Conservation (phyloP, 148 eudicot genomes). For the Rhododendron ferrugineum region DNA sequence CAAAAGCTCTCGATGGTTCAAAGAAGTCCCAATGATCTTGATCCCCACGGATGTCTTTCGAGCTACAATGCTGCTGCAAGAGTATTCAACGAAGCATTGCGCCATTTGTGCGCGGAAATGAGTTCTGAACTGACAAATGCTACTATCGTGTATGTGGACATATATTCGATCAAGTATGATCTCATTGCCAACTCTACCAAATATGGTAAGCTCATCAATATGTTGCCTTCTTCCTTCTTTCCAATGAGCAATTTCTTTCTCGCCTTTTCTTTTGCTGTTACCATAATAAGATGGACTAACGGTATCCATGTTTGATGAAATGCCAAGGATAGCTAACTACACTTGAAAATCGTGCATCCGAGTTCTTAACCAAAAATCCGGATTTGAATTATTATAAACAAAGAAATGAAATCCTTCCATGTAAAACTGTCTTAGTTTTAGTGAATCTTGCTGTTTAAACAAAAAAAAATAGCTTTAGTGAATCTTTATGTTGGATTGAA, state of each 20-base stretch:
- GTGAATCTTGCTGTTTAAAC: no score
- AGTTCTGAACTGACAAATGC: constrained; percentile 58
- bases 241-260: neutral
- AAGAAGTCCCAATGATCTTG: constrained; percentile 36
- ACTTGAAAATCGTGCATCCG: neutral
- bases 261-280: neutral
- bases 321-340: neutral
- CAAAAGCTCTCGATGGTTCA: constrained; percentile 56
- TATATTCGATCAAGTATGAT: constrained; percentile 82
- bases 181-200: constrained; percentile 57
- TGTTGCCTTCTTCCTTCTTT: neutral
- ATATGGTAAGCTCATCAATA: constrained; percentile 49
- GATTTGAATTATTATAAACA: neutral
- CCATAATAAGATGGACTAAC: neutral
- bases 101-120: constrained; percentile 42
- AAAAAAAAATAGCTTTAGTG: neutral
- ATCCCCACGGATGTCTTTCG: constrained; percentile 59
- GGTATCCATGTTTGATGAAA: neutral
- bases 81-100: constrained; percentile 59
- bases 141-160: constrained; percentile 70
- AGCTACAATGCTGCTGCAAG: constrained; percentile 64
- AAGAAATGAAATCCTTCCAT: neutral
- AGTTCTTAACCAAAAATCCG: neutral
- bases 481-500: neutral
- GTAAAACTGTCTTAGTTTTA: neutral